Conservation (phyloP, 2,329 filamentous ascomycete species). For the Macroventuria anomochaeta region DNA sequence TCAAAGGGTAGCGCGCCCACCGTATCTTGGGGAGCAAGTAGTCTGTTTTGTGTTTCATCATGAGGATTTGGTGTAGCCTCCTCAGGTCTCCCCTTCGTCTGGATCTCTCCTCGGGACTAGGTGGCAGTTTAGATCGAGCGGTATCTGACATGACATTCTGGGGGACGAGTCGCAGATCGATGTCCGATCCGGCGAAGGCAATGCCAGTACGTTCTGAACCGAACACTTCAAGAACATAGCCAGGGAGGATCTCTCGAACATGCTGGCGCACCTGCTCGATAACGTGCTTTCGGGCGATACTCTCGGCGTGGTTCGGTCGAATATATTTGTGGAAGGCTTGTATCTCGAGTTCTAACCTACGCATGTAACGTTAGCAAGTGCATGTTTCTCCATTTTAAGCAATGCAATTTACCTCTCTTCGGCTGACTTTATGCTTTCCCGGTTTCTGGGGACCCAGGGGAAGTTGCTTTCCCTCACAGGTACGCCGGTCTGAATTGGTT, state of each 20-base stretch:
- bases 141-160: slow-evolving; percentile 8
- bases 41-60: background rate
- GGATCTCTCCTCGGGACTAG: slow-evolving; percentile 16
- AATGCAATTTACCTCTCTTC: slow-evolving; percentile 16
- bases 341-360: slow-evolving; percentile 39
- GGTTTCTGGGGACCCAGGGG: slow-evolving; percentile 26
- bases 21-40: slow-evolving; percentile 33
- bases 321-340: slow-evolving; percentile 35
- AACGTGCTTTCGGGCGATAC: slow-evolving; percentile 44
- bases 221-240: slow-evolving; percentile 52
- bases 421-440: slow-evolving; percentile 8
- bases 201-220: slow-evolving; percentile 63
- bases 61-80: slow-evolving; percentile 4
- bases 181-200: slow-evolving; percentile 60
- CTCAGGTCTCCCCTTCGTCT: slow-evolving; percentile 9
- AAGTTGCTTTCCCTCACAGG: slow-evolving; percentile 16
- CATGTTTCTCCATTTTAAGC: background rate
- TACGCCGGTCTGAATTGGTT: slow-evolving; percentile 11
- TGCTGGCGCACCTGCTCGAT: slow-evolving; percentile 38
- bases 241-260: slow-evolving; percentile 28
- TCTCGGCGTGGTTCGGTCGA: slow-evolving; percentile 53
- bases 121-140: slow-evolving; percentile 21
- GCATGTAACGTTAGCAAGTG: background rate
- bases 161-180: slow-evolving; percentile 56
- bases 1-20: slow-evolving; percentile 49